Conservation (phyloP, 805 yeast species). For the Saccharomycopsis amapae region DNA sequence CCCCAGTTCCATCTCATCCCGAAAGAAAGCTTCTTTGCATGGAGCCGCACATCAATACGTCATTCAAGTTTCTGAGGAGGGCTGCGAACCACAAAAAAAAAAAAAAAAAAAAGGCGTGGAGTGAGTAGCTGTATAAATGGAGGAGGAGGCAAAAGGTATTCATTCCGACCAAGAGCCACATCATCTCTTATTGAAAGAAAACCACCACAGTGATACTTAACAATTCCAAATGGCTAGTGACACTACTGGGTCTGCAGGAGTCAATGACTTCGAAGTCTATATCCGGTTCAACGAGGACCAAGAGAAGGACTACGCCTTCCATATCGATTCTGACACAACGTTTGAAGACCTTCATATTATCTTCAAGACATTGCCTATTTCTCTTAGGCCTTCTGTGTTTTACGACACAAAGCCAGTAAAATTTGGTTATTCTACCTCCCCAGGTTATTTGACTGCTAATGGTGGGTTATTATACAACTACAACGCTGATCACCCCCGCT, state of each 20-base stretch:
- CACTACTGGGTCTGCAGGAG: too few relatives aligned
- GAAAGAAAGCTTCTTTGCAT: too few relatives aligned
- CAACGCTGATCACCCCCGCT: conserved; percentile 41
- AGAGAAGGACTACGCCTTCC: conserved; percentile 88
- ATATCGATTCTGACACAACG: conserved; percentile 50
- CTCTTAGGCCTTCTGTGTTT: conserved; percentile 75
- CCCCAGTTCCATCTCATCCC: too few relatives aligned
- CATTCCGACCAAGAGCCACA: neutral
- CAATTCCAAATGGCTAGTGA: too few relatives aligned
- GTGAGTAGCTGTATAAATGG: neutral
- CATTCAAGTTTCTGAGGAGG: too few relatives aligned
- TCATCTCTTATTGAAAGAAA: neutral
- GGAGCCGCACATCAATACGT: too few relatives aligned
- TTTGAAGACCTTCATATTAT: conserved; percentile 54
- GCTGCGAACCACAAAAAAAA: neutral
- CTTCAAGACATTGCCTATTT: conserved; percentile 61
- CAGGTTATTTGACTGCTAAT: conserved; percentile 76
- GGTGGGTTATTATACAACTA: conserved; percentile 71
- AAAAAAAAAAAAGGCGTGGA: neutral
- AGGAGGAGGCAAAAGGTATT: neutral
- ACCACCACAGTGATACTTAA: neutral
- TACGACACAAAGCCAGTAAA: conserved; percentile 57
- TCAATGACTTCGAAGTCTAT: conserved; percentile 39
- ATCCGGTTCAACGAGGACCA: conserved; percentile 78
- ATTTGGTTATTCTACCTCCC: conserved; percentile 54